Evolutionary conservation across 768 basidiomycete genomes (phyloP).

Genomic region (Arthromyces matolae): DNA sequence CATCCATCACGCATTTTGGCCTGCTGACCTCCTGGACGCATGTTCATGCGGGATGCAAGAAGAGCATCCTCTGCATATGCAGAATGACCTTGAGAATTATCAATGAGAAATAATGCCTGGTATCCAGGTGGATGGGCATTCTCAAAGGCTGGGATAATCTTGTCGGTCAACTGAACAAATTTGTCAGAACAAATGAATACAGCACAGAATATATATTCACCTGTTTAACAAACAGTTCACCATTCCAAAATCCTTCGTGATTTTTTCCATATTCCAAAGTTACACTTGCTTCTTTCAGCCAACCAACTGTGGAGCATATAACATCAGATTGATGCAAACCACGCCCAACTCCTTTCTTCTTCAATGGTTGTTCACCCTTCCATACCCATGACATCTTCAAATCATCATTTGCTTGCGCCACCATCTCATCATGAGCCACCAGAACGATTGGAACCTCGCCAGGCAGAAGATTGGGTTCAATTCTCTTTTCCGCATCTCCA

Average conservation of each 20-base stretch:
- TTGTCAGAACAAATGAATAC: too few relatives aligned
- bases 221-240: not conserved
- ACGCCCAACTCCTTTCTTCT: conserved; percentile 4
- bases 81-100: conserved; percentile 2
- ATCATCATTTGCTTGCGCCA: conserved; percentile 34
- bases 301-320: not conserved
- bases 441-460: conserved; percentile 25
- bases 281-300: too few relatives aligned
- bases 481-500: conserved; percentile 13
- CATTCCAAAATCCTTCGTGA: conserved; percentile 1
- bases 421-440: conserved; percentile 37
- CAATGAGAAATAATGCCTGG: conserved; percentile 1
- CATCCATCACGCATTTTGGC: conserved; percentile 5
- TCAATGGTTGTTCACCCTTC: conserved; percentile 4
- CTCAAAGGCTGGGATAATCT: conserved; percentile 4
- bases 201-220: not conserved
- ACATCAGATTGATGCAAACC: conserved; percentile 4
- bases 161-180: not conserved
- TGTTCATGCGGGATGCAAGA: conserved; percentile 2
- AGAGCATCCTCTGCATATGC: conserved; percentile 7
- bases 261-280: too few relatives aligned
- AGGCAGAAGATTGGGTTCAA: conserved; percentile 11
- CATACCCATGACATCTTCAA: conserved; percentile 1
- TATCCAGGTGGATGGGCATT: conserved; percentile 4
- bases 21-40: not conserved